Evolutionary conservation across 305 asterid species (phyloP), one percentile per base, ranked within the genome.

Genomic region (Solanum hybrid): DNA sequence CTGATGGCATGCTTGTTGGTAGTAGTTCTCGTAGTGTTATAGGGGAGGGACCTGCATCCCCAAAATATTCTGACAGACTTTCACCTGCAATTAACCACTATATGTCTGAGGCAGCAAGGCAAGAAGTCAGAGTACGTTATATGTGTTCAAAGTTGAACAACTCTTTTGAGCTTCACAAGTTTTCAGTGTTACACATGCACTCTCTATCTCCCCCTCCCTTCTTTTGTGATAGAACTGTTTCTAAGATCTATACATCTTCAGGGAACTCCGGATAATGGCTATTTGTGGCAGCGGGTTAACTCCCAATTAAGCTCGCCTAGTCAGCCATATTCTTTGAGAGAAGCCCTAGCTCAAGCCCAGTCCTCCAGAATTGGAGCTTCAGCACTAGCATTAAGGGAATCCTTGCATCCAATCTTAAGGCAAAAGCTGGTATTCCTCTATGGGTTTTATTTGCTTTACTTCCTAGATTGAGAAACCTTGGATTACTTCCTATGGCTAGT

Each of bases 301-400:
- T 98, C 99, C 76, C 99, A 96, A 93, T 93, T 98, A 89, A 98
- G 99, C 93, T 98, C 99, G 45, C 99, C 99, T 26, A 98, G 98
- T 94, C 98, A 98, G 91, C 99, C 99, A 86, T 96, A 95, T 94
- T 98, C 99, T 79, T 93, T 98, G 90, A 94, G 99, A 91, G 99
- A 98, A 93, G 99, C 98, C 91, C 95, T 98, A 27, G 99, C 99
- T 86, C 99, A 96, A 93, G 99, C 98, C 90, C 99, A 96, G 92
- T 98, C 99, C 86, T 96, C 99, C 34, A 94, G 98, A 92, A 96
- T 96, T 88, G 99, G 99, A 92, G 97, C 98, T 92, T 95, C 98
- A 85, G 94, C 97, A 76, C 97, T 95, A 94, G 99, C 99, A 75
- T 90, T 98, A 85, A 95, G 99, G 92, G 99, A 97, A 95, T 94